phyloP scores from a whole-genome alignment of 495 filamentous ascomycete genomes.

The Staphylotrichum longicolle region DNA sequence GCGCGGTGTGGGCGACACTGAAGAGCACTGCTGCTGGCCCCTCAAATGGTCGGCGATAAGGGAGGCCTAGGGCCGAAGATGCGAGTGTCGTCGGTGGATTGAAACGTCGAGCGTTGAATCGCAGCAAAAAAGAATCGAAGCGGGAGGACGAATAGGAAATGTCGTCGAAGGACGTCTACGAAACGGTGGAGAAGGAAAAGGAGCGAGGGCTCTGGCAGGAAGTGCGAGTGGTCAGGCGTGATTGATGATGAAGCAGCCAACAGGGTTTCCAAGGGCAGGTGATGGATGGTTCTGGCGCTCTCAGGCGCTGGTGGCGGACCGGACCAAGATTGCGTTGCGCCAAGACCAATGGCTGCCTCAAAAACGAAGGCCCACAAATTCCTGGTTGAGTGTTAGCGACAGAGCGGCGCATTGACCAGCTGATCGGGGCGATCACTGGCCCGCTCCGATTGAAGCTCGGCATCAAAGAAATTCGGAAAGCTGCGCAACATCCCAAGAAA shows the following conservation, averaged over 20 bases:
- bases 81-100: constrained; percentile 2
- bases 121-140: not conserved
- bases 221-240: not conserved
- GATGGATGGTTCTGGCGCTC: not conserved
- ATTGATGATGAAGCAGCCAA: not conserved
- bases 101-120: not conserved
- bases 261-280: not conserved
- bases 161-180: constrained; percentile 4
- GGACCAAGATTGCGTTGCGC: constrained; percentile 6
- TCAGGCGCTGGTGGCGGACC: too few species aligned
- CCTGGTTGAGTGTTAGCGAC: too few species aligned
- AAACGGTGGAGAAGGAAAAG: constrained; percentile 13
- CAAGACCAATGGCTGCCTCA: not conserved
- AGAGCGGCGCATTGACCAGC: too few species aligned
- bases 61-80: not conserved
- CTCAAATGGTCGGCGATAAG: constrained; percentile 12
- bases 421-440: too few species aligned
- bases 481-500: too few species aligned
- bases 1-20: not conserved
- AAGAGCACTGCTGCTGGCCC: not conserved
- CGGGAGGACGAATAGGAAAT: constrained; percentile 3
- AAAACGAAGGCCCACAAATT: too few species aligned
- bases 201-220: constrained; percentile 6
- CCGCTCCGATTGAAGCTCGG: not conserved
- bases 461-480: not conserved